Evolutionary conservation across 352 stramenopile genomes (phyloP), one percentile per base, ranked within the genome.

Genomic region (Globisporangium nunn): DNA sequence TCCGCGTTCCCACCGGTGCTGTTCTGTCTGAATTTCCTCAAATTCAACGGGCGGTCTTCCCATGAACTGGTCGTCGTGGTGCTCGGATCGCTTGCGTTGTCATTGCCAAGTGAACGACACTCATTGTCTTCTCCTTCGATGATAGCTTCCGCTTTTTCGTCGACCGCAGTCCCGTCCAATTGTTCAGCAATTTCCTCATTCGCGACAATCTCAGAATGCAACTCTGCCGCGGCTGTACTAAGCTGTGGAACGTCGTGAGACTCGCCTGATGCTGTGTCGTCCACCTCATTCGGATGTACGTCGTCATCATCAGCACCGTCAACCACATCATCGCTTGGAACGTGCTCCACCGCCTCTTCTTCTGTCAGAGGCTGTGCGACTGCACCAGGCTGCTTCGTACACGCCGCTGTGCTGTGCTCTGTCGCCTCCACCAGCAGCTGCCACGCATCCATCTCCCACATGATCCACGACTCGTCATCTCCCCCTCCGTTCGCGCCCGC

Each of bases 361-460:
- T 47, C 35, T 31, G 18, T 5, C 28, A n/a, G 17, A 17, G 23
- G 28, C 18, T 6, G 18, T 14, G 6, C 28, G 47, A 31, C 14
- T 10, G 29, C 47, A 17, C 39, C 14, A 6, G 29, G 11, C 4
- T 52, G 49, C 18, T 17, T 44, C 53, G 53, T 18, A 33, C 70
- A 85, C 23, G 18, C 57, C 7, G 35, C 44, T 12, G 71, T 71
- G 0, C 50, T 61, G 12, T 81, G 64, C 11, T 62, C 56, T 3
- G 57, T 29, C 0, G 72, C 58, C 43, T 87, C 74, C 31, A 67
- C 68, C n/a, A 88, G 68, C 30, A 88, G 43, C 15, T 76, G 56
- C 53, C 75, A 58, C 14, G 64, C 63, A 46, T 75, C 76, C 15
- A 72, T 87, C 33, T 67, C 66, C 66, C 73, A 82, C 81, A 91